Evolutionary conservation across 371 early-diverging fungal species (phyloP), one percentile per base, ranked within the genome.

Genomic region (Rhizomucor miehei): DNA sequence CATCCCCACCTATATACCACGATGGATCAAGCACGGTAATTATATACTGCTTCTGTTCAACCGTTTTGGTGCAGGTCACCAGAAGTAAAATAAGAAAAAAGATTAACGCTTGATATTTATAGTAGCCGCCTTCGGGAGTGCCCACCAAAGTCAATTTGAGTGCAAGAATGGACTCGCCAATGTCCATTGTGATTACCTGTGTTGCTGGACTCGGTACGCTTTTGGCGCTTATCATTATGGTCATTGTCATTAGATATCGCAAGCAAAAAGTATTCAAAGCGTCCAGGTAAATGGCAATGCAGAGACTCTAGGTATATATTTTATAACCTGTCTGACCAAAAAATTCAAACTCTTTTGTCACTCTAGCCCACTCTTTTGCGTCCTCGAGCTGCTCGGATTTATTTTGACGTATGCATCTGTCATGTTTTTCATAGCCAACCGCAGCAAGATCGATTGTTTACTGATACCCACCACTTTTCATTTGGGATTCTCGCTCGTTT

Each of bases 231-330:
- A 20, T 48, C 16, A 78, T 66, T n/a, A 69, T 67, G 44, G 12
- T 66, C 2, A 39, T 76, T 39, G 81, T 80, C 2, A 21, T 77
- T 19, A 14, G 60, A 0, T 73, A 67, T 48, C 62, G 75, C 8
- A 77, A 78, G 19, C 65, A 66, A n/a, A 65, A 77, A 25, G 72
- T 77, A 1, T 75, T 80, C 48, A 77, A 77, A 49, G 75, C 78
- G 10, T 77, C 83, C 16, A 82, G 80, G 83, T 79, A 76, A 20
- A 17, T n/a, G n/a, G 23, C 34, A 12, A 16, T n/a, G n/a, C n/a
- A n/a, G n/a, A n/a, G n/a, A n/a, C n/a, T n/a, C n/a, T n/a, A n/a
- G n/a, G n/a, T 13, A 21, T 44, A 6, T 34, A 14, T 34, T 8
- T 44, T 35, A 36, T 6, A 23, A 29, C 20, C 19, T 49, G 49